These are phyloP conservation scores for Ceratobasidium papillatum DNA, from an alignment of 1,284 basidiomycete genomes.

Conservation along the genomic window DNA sequence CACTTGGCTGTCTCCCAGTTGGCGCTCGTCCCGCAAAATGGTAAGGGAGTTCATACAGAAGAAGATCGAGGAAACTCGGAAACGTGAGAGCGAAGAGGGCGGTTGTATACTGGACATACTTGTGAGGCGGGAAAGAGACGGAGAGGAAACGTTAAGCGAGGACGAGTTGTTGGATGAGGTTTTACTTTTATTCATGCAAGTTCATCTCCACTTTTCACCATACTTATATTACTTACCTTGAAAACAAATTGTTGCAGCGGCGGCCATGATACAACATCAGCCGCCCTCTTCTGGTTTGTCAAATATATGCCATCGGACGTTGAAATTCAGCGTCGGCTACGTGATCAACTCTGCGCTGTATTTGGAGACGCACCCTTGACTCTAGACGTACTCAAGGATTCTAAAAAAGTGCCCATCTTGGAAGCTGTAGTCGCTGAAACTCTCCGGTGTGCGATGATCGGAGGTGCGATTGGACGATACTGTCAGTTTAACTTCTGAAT, in stretches of 20 bases:
- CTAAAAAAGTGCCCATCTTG: slow-evolving; percentile 1
- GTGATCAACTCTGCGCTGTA: neutral
- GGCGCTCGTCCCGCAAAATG: neutral
- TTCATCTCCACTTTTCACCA: neutral
- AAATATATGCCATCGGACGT: slow-evolving; percentile 12
- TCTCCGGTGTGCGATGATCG: neutral
- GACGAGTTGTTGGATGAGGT: slow-evolving; percentile 22
- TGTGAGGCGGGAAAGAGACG: slow-evolving; percentile 9
- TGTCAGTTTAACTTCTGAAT: neutral
- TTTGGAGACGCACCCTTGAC: slow-evolving; percentile 6
- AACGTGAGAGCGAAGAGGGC: neutral
- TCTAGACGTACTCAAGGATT: neutral
- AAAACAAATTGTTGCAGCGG: neutral
- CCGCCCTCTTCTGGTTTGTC: slow-evolving; percentile 9
- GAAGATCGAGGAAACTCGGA: neutral
- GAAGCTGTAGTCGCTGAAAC: slow-evolving; percentile 20
- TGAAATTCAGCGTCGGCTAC: slow-evolving; percentile 18
- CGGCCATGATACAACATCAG: slow-evolving; percentile 32
- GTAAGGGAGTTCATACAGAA: neutral
- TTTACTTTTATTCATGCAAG: neutral
- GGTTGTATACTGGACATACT: slow-evolving; percentile 27
- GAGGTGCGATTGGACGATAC: neutral
- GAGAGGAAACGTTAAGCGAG: neutral
- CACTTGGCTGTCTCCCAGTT: slow-evolving; percentile 1
- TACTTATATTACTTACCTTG: neutral